Conservation (phyloP, 306 rosid genomes). For the Neltuma alba region DNA sequence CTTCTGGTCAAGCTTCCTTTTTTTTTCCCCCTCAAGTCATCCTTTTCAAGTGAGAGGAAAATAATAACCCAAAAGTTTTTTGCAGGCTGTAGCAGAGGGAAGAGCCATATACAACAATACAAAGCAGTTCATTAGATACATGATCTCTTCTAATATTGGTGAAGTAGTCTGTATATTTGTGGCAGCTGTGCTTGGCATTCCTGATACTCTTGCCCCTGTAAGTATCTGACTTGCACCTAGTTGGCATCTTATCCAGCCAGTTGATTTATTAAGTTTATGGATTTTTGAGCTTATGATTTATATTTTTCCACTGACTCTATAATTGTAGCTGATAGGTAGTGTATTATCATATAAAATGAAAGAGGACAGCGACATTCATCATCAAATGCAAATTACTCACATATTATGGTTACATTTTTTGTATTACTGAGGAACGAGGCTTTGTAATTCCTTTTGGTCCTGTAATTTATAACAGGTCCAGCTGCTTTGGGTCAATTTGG, state of each 20-base stretch:
- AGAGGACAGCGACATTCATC: slow-evolving; percentile 2
- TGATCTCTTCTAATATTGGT: slow-evolving; percentile 98
- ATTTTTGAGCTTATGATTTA: slow-evolving; percentile 11
- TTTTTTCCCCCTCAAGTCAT: background rate
- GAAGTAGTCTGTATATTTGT: slow-evolving; percentile 99
- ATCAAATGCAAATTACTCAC: slow-evolving; percentile 13
- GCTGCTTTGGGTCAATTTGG: slow-evolving; percentile 98
- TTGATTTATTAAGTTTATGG: slow-evolving; percentile 13
- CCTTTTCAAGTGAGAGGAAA: slow-evolving; percentile 12
- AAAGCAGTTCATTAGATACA: slow-evolving; percentile 96
- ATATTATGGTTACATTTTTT: slow-evolving; percentile 25
- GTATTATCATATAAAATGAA: slow-evolving; percentile 9
- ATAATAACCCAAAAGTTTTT: slow-evolving; percentile 34
- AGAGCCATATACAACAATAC: slow-evolving; percentile 97
- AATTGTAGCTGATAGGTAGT: slow-evolving; percentile 16
- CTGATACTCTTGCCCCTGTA: slow-evolving; percentile 98
- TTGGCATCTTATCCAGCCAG: slow-evolving; percentile 29
- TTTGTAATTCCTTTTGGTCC: slow-evolving; percentile 10
- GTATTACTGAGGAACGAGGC: slow-evolving; percentile 22
- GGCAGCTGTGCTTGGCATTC: slow-evolving; percentile 99
- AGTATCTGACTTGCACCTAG: slow-evolving; percentile 39
- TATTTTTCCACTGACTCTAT: slow-evolving; percentile 19
- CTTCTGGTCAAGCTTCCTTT: slow-evolving; percentile 27
- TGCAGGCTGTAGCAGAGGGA: slow-evolving; percentile 98
- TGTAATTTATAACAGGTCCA: slow-evolving; percentile 67